phyloP scores from a whole-genome alignment of 139 green algal species.

The Chlamydomonas schloesseri region DNA sequence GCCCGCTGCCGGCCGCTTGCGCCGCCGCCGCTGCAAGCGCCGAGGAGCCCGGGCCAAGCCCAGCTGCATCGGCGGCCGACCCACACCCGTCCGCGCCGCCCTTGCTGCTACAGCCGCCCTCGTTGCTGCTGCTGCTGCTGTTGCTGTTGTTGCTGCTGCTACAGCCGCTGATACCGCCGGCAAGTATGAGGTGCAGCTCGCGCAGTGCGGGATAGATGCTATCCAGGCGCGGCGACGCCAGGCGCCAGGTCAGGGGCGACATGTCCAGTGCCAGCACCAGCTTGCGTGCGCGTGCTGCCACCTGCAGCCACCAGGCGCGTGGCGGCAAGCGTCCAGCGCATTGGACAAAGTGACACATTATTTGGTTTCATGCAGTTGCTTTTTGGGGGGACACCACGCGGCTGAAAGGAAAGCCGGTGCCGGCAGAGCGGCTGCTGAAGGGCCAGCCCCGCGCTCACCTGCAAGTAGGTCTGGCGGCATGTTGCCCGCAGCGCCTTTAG shows the following conservation, averaged over 20 bases:
- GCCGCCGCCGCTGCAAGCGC: not conserved
- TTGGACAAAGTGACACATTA: too few relatives aligned
- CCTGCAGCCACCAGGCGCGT: not conserved
- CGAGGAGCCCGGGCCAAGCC: not conserved
- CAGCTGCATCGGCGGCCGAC: not conserved
- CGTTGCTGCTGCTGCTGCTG: too few relatives aligned
- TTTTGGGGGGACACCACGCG: not conserved
- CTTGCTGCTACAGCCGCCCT: not conserved
- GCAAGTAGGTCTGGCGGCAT: constrained; percentile 37
- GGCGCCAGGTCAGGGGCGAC: constrained; percentile 20
- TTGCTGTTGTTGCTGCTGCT: too few relatives aligned
- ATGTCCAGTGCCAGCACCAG: constrained; percentile 28
- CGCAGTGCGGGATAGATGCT: constrained; percentile 22
- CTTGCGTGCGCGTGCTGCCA: constrained; percentile 7
- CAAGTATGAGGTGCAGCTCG: constrained; percentile 20
- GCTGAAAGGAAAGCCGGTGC: not conserved
- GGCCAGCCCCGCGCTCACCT: not conserved
- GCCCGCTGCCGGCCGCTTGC: not conserved
- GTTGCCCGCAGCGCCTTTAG: constrained; percentile 29
- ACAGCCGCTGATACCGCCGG: not conserved
- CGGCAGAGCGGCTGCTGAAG: not conserved
- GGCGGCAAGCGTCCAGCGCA: not conserved
- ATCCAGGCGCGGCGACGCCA: constrained; percentile 23
- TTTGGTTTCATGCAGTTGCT: not conserved
- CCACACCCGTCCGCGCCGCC: not conserved